Evolutionary conservation across 2,329 filamentous ascomycete species (phyloP).

Genomic region (Neoascochyta sp.): DNA sequence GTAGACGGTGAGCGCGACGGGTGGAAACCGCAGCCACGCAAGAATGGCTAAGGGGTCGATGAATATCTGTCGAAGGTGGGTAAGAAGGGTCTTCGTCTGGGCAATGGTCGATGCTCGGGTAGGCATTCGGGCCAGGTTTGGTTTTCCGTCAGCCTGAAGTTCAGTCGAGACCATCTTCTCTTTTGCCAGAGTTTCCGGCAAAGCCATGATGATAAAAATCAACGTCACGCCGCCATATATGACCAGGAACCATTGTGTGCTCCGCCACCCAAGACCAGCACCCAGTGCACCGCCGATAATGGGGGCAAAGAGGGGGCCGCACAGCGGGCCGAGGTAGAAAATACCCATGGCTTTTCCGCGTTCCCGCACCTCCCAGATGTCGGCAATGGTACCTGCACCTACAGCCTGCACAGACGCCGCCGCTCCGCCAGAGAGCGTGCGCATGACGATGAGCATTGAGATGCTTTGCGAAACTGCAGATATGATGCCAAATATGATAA

Average conservation of each 20-base stretch:
- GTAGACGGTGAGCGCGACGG: slow-evolving; percentile 39
- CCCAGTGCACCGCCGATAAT: slow-evolving; percentile 39
- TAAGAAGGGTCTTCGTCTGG: slow-evolving; percentile 28
- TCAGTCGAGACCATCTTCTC: slow-evolving; percentile 3
- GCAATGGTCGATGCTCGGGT: slow-evolving; percentile 35
- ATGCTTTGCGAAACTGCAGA: slow-evolving; percentile 36
- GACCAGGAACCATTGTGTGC: slow-evolving; percentile 41
- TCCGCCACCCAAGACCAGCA: slow-evolving; percentile 35
- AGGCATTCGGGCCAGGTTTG: slow-evolving; percentile 23
- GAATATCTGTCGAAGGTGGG: slow-evolving; percentile 34
- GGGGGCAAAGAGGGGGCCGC: slow-evolving; percentile 38
- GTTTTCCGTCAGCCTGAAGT: slow-evolving; percentile 3
- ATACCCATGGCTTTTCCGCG: slow-evolving; percentile 39
- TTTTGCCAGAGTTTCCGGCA: slow-evolving; percentile 35
- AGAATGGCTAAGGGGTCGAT: slow-evolving; percentile 40
- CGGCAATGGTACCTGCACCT: slow-evolving; percentile 38
- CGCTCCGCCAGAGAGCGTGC: slow-evolving; percentile 36
- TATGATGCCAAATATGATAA: slow-evolving; percentile 32
- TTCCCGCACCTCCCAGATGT: slow-evolving; percentile 39
- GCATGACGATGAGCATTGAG: slow-evolving; percentile 37
- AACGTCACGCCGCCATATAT: slow-evolving; percentile 36
- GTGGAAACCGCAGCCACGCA: slow-evolving; percentile 38
- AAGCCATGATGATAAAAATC: slow-evolving; percentile 30
- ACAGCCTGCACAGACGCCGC: slow-evolving; percentile 40
- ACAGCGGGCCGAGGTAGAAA: slow-evolving; percentile 40